phyloP scores from a whole-genome alignment of 2,329 filamentous ascomycete genomes.

The Sordariomycetes sp. region DNA sequence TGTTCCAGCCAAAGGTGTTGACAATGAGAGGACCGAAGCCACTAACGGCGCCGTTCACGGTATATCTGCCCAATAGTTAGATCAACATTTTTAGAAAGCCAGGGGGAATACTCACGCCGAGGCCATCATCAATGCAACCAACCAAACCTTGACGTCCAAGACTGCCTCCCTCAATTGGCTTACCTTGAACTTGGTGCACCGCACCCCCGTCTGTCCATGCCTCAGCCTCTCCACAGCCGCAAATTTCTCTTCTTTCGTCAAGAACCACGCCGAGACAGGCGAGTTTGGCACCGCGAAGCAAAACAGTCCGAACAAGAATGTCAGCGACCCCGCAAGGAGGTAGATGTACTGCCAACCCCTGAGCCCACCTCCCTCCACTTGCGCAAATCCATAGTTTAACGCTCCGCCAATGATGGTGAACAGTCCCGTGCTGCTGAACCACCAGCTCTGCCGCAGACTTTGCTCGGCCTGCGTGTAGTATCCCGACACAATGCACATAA shows the following conservation, averaged over 20 bases:
- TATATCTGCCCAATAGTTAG: constrained; percentile 34
- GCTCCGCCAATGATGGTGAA: constrained; percentile 50
- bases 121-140: constrained; percentile 55
- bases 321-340: constrained; percentile 48
- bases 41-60: constrained; percentile 57
- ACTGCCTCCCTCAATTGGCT: constrained; percentile 44
- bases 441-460: constrained; percentile 50
- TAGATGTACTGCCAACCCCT: constrained; percentile 61
- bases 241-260: constrained; percentile 46
- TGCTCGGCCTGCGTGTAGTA: constrained; percentile 57
- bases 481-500: constrained; percentile 48
- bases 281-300: constrained; percentile 56
- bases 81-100: neutral
- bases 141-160: constrained; percentile 47
- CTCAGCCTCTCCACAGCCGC: constrained; percentile 52
- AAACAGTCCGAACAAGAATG: constrained; percentile 48
- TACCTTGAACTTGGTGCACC: constrained; percentile 46
- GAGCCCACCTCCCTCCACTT: constrained; percentile 39
- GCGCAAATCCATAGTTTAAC: constrained; percentile 55
- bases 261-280: constrained; percentile 55
- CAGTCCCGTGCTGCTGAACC: constrained; percentile 47
- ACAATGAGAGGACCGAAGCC: constrained; percentile 63
- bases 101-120: constrained; percentile 25
- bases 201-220: constrained; percentile 47
- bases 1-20: constrained; percentile 53